Evolutionary conservation across 148 eudicot genomes (phyloP).

Genomic region (Agrostemma githago): DNA sequence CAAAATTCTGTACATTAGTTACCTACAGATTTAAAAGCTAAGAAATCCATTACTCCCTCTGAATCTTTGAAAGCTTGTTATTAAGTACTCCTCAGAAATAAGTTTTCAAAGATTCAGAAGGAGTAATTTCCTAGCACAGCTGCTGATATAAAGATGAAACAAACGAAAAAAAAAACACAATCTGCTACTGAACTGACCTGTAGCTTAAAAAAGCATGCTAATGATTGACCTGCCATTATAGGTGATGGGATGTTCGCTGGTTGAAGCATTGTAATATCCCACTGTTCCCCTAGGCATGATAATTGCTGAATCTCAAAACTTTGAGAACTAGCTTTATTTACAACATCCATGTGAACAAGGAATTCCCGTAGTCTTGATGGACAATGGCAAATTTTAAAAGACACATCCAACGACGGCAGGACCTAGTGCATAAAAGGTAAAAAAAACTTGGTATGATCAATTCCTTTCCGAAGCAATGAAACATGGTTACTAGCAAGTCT

Average conservation of each 20-base stretch:
- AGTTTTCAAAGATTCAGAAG: no score
- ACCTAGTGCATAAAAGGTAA: slow-evolving; percentile 43
- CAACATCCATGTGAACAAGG: slow-evolving; percentile 78
- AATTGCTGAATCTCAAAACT: slow-evolving; percentile 77
- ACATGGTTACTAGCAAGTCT: neutral
- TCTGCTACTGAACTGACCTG: slow-evolving; percentile 67
- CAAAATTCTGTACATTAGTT: neutral
- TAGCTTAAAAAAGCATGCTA: slow-evolving; percentile 81
- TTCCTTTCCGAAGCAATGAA: slow-evolving; percentile 2
- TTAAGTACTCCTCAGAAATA: no score
- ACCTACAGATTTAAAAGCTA: neutral
- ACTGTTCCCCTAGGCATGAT: slow-evolving; percentile 67
- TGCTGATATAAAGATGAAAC: neutral
- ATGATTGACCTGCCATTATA: slow-evolving; percentile 74
- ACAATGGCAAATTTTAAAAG: slow-evolving; percentile 63
- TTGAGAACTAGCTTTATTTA: slow-evolving; percentile 69
- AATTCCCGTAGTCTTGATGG: slow-evolving; percentile 74
- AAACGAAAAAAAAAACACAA: neutral
- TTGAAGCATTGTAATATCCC: slow-evolving; percentile 71
- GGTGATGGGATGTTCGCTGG: slow-evolving; percentile 56
- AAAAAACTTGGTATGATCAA: slow-evolving; percentile 1
- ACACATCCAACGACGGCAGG: slow-evolving; percentile 76
- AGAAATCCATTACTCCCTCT: neutral
- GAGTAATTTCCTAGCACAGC: no score
- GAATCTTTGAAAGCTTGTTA: no score